These are phyloP conservation scores for Fusarium sp. DNA, from an alignment of 2,329 filamentous ascomycete genomes.

Conservation along the genomic window DNA sequence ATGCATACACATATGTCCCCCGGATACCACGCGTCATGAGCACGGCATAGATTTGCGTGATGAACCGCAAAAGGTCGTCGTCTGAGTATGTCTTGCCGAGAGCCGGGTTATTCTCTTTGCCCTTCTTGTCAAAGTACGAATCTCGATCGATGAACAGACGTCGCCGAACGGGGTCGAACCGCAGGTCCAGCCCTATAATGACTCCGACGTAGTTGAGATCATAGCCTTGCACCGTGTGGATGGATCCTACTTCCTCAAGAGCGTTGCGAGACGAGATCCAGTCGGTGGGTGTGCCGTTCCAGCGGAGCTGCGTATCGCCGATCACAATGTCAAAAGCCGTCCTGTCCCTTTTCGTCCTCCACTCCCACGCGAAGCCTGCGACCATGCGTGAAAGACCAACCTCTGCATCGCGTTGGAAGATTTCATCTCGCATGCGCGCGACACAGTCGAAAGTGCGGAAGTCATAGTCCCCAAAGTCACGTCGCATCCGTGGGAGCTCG, in stretches of 20 bases:
- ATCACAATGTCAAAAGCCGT: not conserved
- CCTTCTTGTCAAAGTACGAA: conserved; percentile 17
- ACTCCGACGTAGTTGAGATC: not conserved
- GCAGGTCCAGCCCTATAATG: conserved; percentile 8
- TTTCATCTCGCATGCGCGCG: conserved; percentile 6
- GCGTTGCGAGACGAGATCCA: not conserved
- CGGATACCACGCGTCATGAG: conserved; percentile 15
- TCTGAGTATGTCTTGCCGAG: conserved; percentile 12
- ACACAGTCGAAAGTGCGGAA: conserved; percentile 11
- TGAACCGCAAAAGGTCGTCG: conserved; percentile 9
- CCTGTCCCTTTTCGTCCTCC: not conserved
- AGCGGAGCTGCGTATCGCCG: not conserved
- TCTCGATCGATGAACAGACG: conserved; percentile 14
- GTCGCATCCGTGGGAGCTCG: conserved; percentile 7
- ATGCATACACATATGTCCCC: conserved; percentile 12
- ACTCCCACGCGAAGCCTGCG: not conserved
- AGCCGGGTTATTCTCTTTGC: conserved; percentile 15
- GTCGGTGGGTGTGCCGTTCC: not conserved
- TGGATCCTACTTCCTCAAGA: not conserved
- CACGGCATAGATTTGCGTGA: conserved; percentile 16
- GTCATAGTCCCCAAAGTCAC: conserved; percentile 15
- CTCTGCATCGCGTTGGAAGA: conserved; percentile 10
- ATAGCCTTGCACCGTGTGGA: not conserved
- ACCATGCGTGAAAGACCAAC: not conserved
- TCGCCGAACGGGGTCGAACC: conserved; percentile 4